These are phyloP conservation scores for Fusarium sambucinum DNA, from an alignment of 2,329 filamentous ascomycete species.

Conservation along the genomic window DNA sequence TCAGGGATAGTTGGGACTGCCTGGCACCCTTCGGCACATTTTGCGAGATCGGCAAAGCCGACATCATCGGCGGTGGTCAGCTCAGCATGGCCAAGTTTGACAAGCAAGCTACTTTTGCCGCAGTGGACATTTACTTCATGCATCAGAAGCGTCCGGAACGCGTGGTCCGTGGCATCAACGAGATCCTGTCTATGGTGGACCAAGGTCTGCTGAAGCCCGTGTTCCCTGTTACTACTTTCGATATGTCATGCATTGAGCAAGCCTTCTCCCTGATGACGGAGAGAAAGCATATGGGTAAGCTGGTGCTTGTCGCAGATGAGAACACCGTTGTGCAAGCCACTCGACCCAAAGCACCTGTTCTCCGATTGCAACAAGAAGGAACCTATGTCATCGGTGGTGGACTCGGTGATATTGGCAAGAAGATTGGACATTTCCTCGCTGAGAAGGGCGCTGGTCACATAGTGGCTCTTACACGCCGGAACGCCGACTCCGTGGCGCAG, in stretches of 20 bases:
- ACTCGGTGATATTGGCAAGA: constrained; percentile 9
- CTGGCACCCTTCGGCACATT: constrained; percentile 8
- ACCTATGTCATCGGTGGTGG: constrained; percentile 9
- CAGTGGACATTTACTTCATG: constrained; percentile 3
- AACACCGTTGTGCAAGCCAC: constrained; percentile 2
- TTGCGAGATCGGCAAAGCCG: constrained; percentile 9
- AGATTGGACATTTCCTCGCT: neutral
- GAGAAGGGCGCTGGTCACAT: constrained; percentile 8
- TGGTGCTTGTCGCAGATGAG: neutral
- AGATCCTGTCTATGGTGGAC: neutral
- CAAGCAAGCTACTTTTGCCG: constrained; percentile 5
- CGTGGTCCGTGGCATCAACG: constrained; percentile 1
- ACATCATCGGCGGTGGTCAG: neutral
- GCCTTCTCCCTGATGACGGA: neutral
- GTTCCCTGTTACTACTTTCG: neutral
- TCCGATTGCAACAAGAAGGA: neutral
- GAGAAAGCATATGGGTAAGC: constrained; percentile 3
- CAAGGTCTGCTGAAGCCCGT: neutral
- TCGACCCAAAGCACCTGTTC: neutral
- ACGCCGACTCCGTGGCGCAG: neutral
- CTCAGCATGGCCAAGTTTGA: constrained; percentile 10
- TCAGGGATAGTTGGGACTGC: constrained; percentile 8
- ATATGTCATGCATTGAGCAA: constrained; percentile 3
- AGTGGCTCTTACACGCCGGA: neutral
- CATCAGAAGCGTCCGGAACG: neutral